phyloP scores from a whole-genome alignment of 1,284 basidiomycete genomes.

The Cutaneotrichosporon daszewskae region DNA sequence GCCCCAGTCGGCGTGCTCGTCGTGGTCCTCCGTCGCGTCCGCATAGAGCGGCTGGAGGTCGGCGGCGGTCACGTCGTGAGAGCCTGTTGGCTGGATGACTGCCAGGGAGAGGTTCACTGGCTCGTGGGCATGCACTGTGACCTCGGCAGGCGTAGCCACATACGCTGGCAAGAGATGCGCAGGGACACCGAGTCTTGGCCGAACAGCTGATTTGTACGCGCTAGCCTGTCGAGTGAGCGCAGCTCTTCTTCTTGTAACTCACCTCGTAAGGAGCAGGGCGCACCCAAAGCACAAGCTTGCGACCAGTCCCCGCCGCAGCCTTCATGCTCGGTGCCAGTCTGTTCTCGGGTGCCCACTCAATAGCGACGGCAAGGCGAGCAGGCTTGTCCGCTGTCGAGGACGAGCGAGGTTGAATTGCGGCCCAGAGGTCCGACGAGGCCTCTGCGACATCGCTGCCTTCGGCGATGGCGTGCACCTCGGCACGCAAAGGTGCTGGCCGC shows the following conservation, averaged over 20 bases:
- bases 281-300: conserved; percentile 18
- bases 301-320: conserved; percentile 1
- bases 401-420: conserved; percentile 1
- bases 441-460: conserved; percentile 10
- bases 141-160: conserved; percentile 22
- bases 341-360: conserved; percentile 14
- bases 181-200: conserved; percentile 24
- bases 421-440: conserved; percentile 13
- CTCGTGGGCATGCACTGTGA: conserved; percentile 24
- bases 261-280: conserved; percentile 7
- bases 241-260: neutral
- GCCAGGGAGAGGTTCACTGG: conserved; percentile 35
- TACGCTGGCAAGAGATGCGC: conserved; percentile 29
- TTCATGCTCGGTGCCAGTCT: conserved; percentile 5
- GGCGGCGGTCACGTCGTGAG: conserved; percentile 17
- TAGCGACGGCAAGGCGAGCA: conserved; percentile 7
- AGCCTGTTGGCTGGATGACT: conserved; percentile 35
- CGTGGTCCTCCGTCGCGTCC: conserved; percentile 3
- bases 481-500: conserved; percentile 11
- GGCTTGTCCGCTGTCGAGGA: neutral
- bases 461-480: conserved; percentile 12
- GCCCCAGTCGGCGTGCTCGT: conserved; percentile 2
- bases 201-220: conserved; percentile 1
- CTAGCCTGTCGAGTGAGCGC: conserved; percentile 1
- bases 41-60: conserved; percentile 16